Conservation (phyloP, 2,329 filamentous ascomycete species). For the Neofusicoccum umdonicola region DNA sequence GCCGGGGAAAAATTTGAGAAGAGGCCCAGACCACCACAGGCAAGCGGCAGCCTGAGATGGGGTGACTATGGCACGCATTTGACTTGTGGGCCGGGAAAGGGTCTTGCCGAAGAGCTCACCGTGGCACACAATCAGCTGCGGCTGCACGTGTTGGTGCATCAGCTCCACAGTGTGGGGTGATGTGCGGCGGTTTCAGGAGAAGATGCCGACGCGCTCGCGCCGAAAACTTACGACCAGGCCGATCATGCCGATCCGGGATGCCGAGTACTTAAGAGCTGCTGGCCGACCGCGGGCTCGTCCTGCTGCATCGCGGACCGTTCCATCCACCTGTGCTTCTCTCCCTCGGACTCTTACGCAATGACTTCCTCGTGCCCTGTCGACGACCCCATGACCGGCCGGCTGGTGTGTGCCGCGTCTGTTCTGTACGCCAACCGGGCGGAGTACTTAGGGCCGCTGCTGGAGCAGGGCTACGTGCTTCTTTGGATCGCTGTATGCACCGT, state of each 20-base stretch:
- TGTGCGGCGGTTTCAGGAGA: not conserved
- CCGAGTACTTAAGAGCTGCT: not conserved
- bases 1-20: not conserved
- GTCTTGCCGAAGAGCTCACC: too few species aligned
- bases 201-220: slow-evolving; percentile 1
- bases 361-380: not conserved
- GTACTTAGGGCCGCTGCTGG: slow-evolving; percentile 1
- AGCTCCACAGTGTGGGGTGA: not conserved
- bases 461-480: not conserved
- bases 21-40: not conserved
- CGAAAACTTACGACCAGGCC: slow-evolving; percentile 14
- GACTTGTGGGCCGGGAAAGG: not conserved
- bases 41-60: not conserved
- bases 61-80: not conserved
- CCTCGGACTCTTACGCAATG: not conserved
- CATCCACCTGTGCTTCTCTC: not conserved
- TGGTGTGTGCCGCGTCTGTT: not conserved
- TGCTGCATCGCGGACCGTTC: too few species aligned
- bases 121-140: too few species aligned
- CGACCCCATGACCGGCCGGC: not conserved
- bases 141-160: not conserved
- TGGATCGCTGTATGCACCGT: slow-evolving; percentile 6
- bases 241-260: slow-evolving; percentile 14
- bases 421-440: not conserved
- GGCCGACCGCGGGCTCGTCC: not conserved